Evolutionary conservation across 306 rosid species (phyloP).

Genomic region (Arachis stenosperma): DNA sequence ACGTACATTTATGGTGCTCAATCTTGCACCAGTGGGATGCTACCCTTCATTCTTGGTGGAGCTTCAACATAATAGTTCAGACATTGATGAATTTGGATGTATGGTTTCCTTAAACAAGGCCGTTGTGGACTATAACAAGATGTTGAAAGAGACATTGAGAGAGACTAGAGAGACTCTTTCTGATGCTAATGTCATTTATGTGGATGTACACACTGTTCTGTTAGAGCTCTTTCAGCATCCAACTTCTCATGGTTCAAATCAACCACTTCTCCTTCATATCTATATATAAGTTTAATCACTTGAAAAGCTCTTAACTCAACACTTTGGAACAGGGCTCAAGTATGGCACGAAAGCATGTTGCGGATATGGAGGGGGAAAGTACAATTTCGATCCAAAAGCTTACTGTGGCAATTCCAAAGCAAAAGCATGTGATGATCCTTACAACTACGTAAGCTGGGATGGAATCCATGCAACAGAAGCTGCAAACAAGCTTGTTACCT

Average conservation of each 20-base stretch:
- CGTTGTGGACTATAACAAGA: slow-evolving; percentile 62
- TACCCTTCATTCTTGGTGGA: slow-evolving; percentile 69
- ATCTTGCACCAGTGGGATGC: slow-evolving; percentile 91
- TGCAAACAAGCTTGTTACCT: slow-evolving; percentile 73
- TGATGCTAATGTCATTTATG: slow-evolving; percentile 66
- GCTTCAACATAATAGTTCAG: slow-evolving; percentile 63
- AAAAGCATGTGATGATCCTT: slow-evolving; percentile 72
- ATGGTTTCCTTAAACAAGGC: slow-evolving; percentile 70
- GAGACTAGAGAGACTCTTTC: slow-evolving; percentile 55
- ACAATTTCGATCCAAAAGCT: slow-evolving; percentile 64
- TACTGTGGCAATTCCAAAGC: slow-evolving; percentile 74
- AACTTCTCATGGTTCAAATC: slow-evolving; percentile 61
- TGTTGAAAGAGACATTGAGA: slow-evolving; percentile 57
- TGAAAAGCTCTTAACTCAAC: no score
- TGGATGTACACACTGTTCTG: slow-evolving; percentile 58
- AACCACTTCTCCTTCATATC: not conserved
- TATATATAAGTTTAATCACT: no score
- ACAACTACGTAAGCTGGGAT: slow-evolving; percentile 90
- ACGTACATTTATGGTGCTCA: slow-evolving; percentile 68
- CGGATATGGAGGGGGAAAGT: slow-evolving; percentile 78
- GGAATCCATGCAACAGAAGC: slow-evolving; percentile 93
- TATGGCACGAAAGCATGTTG: slow-evolving; percentile 87
- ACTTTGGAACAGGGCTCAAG: slow-evolving; percentile 59
- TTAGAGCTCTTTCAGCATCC: slow-evolving; percentile 75
- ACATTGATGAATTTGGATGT: slow-evolving; percentile 79